Evolutionary conservation across 441 rosid genomes (phyloP), one percentile per base, ranked within the genome.

Genomic region (Cnidoscolus chayamansa): DNA sequence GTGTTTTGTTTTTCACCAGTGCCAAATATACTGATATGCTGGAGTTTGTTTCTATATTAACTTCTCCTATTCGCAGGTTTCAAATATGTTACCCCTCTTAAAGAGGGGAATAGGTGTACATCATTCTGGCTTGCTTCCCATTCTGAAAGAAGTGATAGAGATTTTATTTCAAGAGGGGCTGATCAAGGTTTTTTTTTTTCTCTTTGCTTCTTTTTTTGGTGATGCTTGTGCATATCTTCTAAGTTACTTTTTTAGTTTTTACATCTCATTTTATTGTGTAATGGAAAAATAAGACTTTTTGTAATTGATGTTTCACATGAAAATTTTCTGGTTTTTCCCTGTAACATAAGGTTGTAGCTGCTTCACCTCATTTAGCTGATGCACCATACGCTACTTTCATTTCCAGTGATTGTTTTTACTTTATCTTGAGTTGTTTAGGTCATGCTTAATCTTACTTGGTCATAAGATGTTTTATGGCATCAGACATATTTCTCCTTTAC

Each of bases 41-140:
- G 35, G 64, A 49, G 45, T 9, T 45, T 49, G 40, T 53, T 12
- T 58, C 31, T 2, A 7, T 37, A 32, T 31, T 64, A 19, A 63
- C 50, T 30, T 16, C 43, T 65, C 5, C 58, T 72, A 35, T 74
- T 16, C 55, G 77, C 84, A 94, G 98, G 99, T 95, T 70, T 84
- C 96, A 74, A 93, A 91, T 83, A 90, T 95, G 83, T 84, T 95
- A 74, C 98, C 99, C 53, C 94, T 95, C 78, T 81, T 95, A 84
- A 95, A 91, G 86, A 92, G 99, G 32, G 99, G 99, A 68, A 92
- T 95, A 71, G 99, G 98, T 0, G 99, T 95, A 81, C 98, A 95
- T 81, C 99, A 95, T 84, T 95, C 99, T 76, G 99, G 99, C 35
- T 82, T 95, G 90, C 98, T 95, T 81, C 99, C 99, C 47, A 93